Percentiles rank a stretch among this genome's conserved stretches.
phyloP scores from a whole-genome alignment of 192 early-diverging fungal genomes.

The Backusella psychrophila region DNA sequence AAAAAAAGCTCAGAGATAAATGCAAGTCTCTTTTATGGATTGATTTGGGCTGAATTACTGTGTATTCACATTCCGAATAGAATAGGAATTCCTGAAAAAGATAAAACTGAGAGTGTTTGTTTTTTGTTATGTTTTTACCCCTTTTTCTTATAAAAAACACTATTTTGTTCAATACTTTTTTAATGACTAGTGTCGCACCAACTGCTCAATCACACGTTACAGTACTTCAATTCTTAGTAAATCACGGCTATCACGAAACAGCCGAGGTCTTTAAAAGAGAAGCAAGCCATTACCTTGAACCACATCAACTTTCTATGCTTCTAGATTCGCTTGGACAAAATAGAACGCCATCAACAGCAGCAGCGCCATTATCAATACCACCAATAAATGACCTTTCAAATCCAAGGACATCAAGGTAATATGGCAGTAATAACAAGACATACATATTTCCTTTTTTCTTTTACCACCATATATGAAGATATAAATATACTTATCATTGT shows the following conservation, averaged over 20 bases:
- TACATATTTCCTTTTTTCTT: neutral
- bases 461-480: neutral
- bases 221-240: constrained; percentile 42
- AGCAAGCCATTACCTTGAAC: constrained; percentile 32
- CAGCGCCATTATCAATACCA: too few relatives aligned
- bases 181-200: neutral
- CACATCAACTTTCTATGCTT: neutral
- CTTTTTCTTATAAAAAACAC: neutral
- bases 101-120: neutral
- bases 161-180: neutral
- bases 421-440: neutral
- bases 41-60: too few relatives aligned
- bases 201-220: neutral
- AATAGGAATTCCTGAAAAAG: too few relatives aligned
- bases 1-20: too few relatives aligned
- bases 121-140: neutral
- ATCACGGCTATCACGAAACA: constrained; percentile 38
- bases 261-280: constrained; percentile 45
- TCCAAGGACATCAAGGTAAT: neutral
- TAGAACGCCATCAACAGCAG: neutral
- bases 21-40: too few relatives aligned
- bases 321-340: neutral
- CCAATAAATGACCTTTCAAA: neutral
- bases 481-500: neutral
- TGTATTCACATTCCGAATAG: too few relatives aligned